These are phyloP conservation scores for Claviceps monticola DNA, from an alignment of 2,329 filamentous ascomycete genomes.

Conservation along the genomic window DNA sequence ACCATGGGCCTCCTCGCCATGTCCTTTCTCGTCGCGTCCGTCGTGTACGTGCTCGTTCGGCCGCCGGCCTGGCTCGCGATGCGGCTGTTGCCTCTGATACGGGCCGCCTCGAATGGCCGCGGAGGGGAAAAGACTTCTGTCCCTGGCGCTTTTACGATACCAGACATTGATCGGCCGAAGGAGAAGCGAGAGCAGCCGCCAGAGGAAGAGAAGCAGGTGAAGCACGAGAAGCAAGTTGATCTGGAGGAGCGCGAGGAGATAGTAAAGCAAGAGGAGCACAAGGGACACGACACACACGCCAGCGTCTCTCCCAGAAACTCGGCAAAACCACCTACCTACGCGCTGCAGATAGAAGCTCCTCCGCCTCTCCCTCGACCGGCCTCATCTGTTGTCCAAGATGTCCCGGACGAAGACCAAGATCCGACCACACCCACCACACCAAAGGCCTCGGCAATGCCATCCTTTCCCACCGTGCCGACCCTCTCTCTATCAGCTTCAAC, in stretches of 20 bases:
- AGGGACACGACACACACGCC: no score
- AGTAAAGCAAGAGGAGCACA: no score
- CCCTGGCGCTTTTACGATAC: neutral
- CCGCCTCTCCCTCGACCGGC: constrained; percentile 16
- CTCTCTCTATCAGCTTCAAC: constrained; percentile 25
- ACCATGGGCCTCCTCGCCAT: constrained; percentile 33
- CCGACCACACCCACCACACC: constrained; percentile 29
- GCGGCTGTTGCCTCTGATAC: constrained; percentile 13
- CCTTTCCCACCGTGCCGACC: constrained; percentile 24
- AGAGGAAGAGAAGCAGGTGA: no score
- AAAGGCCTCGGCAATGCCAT: constrained; percentile 24
- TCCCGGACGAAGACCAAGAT: constrained; percentile 18
- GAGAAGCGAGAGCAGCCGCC: no score
- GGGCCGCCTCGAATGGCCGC: neutral
- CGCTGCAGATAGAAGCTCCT: constrained; percentile 20
- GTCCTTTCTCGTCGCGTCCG: constrained; percentile 47
- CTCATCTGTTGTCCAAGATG: neutral
- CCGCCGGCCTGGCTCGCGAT: constrained; percentile 34
- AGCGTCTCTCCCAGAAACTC: neutral
- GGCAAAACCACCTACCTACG: neutral
- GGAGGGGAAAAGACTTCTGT: constrained; percentile 3
- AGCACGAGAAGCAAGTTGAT: no score
- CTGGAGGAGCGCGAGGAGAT: no score
- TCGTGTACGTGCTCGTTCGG: constrained; percentile 42
- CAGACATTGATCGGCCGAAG: no score